Evolutionary conservation across 1,139 yeast genomes (phyloP).

Genomic region (Zygosaccharomyces pseudobailii): DNA sequence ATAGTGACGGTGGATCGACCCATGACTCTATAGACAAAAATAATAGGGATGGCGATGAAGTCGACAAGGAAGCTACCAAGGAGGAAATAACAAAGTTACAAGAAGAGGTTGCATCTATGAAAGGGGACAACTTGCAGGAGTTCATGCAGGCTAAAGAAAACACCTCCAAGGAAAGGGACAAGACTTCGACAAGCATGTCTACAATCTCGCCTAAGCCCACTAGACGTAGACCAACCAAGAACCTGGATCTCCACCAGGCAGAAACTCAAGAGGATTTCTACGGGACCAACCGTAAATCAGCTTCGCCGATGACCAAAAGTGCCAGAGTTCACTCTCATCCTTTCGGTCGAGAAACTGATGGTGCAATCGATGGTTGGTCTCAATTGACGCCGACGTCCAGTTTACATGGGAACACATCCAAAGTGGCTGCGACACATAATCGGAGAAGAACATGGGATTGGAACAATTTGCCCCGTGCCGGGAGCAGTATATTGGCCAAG

Average conservation of each 20-base stretch:
- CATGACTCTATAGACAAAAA: background rate
- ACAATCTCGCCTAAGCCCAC: background rate
- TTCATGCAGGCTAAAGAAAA: slow-evolving; percentile 1
- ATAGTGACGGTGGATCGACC: background rate
- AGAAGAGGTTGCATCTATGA: slow-evolving; percentile 10
- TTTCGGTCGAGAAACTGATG: slow-evolving; percentile 5
- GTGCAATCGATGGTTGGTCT: slow-evolving; percentile 1
- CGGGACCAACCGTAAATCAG: background rate
- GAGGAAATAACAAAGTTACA: slow-evolving; percentile 5
- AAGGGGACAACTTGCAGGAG: slow-evolving; percentile 6
- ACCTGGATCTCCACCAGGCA: background rate
- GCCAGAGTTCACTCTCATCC: background rate
- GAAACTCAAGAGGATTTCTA: background rate
- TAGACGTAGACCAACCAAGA: background rate
- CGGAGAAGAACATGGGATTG: slow-evolving; percentile 20
- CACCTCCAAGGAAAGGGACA: background rate
- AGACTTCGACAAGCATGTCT: background rate
- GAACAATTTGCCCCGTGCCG: slow-evolving; percentile 20
- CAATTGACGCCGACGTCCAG: slow-evolving; percentile 9
- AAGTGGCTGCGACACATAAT: slow-evolving; percentile 14
- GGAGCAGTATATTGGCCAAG: slow-evolving; percentile 7
- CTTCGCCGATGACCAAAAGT: background rate
- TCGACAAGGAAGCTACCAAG: background rate
- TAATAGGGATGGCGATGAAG: background rate
- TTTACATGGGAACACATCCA: slow-evolving; percentile 16